A percentile compares a stretch with the other conserved stretches of the same genome.
phyloP scores from a whole-genome alignment of 805 yeast genomes.

The Metschnikowia hibisci region DNA sequence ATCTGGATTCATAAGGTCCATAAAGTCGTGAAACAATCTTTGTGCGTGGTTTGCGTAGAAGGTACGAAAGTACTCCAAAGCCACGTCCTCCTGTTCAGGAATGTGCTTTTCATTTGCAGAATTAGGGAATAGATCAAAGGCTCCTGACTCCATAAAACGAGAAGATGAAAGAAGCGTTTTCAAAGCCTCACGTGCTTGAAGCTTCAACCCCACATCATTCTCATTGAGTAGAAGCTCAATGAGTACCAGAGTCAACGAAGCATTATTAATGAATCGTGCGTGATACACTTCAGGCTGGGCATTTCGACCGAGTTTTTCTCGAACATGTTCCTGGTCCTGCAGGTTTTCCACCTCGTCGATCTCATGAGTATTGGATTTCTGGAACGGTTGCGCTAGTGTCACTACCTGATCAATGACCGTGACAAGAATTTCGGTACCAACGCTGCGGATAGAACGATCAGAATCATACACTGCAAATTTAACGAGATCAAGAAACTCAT shows the following conservation, averaged over 20 bases:
- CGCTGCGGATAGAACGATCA: conserved; percentile 47
- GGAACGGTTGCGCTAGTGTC: conserved; percentile 45
- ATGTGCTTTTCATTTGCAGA: conserved; percentile 8
- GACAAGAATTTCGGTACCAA: conserved; percentile 78
- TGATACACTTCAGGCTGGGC: conserved; percentile 20
- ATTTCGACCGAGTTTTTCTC: conserved; percentile 8
- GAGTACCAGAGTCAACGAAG: conserved; percentile 53
- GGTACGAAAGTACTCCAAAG: conserved; percentile 47
- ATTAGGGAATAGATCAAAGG: conserved; percentile 10
- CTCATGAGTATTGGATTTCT: conserved; percentile 16
- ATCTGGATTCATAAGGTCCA: conserved; percentile 24
- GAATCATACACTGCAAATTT: conserved; percentile 64
- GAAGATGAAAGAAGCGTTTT: conserved; percentile 65
- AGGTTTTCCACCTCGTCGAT: conserved; percentile 24
- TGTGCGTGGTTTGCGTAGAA: conserved; percentile 67
- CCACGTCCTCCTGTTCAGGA: conserved; percentile 18
- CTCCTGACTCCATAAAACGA: conserved; percentile 1
- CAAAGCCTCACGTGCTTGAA: conserved; percentile 82
- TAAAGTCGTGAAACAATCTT: conserved; percentile 46
- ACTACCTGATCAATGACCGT: conserved; percentile 83
- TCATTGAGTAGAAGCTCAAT: conserved; percentile 61
- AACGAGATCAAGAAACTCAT: conserved; percentile 68
- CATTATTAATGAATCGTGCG: conserved; percentile 47
- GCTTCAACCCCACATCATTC: conserved; percentile 64
- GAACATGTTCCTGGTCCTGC: not conserved